phyloP scores from a whole-genome alignment of 1,284 basidiomycete species.

The Laetiporus sulphureus region DNA sequence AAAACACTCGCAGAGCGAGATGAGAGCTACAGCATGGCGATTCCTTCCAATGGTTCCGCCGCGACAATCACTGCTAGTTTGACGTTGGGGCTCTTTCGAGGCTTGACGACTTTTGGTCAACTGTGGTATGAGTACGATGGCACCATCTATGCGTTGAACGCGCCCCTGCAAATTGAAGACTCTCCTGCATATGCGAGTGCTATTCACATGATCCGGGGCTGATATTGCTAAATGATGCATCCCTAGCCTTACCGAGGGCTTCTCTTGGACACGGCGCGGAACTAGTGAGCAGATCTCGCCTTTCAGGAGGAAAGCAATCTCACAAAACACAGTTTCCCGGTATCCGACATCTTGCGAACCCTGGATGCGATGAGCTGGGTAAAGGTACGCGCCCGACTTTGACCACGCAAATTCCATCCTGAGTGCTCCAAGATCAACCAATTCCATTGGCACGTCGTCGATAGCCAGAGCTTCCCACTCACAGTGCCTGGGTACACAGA shows the following conservation, averaged over 20 bases:
- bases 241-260: conserved; percentile 73
- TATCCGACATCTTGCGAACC: conserved; percentile 62
- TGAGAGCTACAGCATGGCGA: conserved; percentile 61
- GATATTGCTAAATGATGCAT: neutral
- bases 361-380: conserved; percentile 84
- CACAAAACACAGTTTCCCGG: conserved; percentile 64
- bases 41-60: conserved; percentile 53
- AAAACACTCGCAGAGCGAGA: conserved; percentile 46
- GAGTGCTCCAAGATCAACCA: conserved; percentile 47
- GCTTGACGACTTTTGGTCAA: conserved; percentile 79
- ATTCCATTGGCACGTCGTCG: conserved; percentile 81
- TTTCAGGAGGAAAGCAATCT: too few species aligned
- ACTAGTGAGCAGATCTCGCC: conserved; percentile 37
- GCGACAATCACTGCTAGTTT: conserved; percentile 66
- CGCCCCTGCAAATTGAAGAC: conserved; percentile 58
- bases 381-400: conserved; percentile 55
- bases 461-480: conserved; percentile 74
- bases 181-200: conserved; percentile 53
- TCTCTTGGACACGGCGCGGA: conserved; percentile 73
- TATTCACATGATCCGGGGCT: too few species aligned
- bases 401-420: too few species aligned
- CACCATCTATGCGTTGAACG: conserved; percentile 48
- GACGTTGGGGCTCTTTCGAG: conserved; percentile 73
- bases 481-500: conserved; percentile 56
- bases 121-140: conserved; percentile 56